A percentile compares a stretch with the other conserved stretches of the same genome.
Conservation (phyloP, 768 basidiomycete genomes). For the Polyporus arcularius region DNA sequence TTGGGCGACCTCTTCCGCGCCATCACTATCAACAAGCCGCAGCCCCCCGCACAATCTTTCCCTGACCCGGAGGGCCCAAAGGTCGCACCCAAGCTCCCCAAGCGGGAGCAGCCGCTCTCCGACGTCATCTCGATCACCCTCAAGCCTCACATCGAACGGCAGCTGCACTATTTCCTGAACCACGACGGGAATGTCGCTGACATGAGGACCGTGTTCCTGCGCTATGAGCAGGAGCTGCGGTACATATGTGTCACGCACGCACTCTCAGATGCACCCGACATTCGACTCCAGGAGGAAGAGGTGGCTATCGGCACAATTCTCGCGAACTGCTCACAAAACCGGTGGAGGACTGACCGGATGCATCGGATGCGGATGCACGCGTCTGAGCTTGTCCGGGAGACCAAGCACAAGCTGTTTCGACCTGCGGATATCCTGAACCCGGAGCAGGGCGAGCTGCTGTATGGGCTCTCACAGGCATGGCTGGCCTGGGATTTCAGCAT, state of each 20-base stretch:
- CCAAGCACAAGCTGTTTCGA: conserved; percentile 39
- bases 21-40: conserved; percentile 48
- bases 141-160: conserved; percentile 22
- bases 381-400: conserved; percentile 50
- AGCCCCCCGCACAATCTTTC: conserved; percentile 16
- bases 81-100: background rate
- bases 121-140: conserved; percentile 28
- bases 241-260: conserved; percentile 74
- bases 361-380: conserved; percentile 65
- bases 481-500: conserved; percentile 61
- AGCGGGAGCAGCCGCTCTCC: conserved; percentile 16
- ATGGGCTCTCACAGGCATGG: conserved; percentile 57
- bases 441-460: conserved; percentile 22
- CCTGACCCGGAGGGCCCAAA: conserved; percentile 8
- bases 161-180: conserved; percentile 25
- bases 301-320: conserved; percentile 75
- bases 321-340: conserved; percentile 62
- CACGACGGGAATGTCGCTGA: conserved; percentile 27
- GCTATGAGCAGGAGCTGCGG: conserved; percentile 63
- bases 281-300: conserved; percentile 68
- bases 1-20: conserved; percentile 72
- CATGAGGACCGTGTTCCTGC: conserved; percentile 43
- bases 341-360: conserved; percentile 59
- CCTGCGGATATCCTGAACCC: conserved; percentile 14
- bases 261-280: conserved; percentile 55